These are phyloP conservation scores for Dothidotthia symphoricarpi DNA, from an alignment of 2,329 filamentous ascomycete genomes.

Conservation along the genomic window DNA sequence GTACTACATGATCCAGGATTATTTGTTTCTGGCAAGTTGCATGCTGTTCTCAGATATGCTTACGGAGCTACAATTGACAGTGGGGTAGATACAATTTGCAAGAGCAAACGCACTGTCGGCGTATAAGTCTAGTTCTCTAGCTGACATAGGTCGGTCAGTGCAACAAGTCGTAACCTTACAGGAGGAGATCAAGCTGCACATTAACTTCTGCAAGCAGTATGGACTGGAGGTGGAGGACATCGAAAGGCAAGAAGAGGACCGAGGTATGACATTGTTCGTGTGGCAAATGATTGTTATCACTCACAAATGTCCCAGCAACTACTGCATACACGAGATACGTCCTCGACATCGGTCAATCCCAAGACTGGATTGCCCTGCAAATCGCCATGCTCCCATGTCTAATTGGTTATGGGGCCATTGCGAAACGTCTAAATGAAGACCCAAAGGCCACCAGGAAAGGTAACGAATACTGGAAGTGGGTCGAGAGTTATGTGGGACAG, in stretches of 20 bases:
- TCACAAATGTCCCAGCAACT: constrained; percentile 54
- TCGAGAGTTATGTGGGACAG: constrained; percentile 80
- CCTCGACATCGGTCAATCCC: constrained; percentile 80
- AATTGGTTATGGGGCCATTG: constrained; percentile 83
- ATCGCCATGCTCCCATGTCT: constrained; percentile 82
- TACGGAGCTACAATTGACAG: constrained; percentile 10
- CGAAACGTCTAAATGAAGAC: constrained; percentile 65
- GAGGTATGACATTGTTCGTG: constrained; percentile 52
- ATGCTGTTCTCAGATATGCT: too few species aligned
- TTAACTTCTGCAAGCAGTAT: constrained; percentile 78
- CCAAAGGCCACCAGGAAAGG: constrained; percentile 59
- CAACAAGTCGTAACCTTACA: constrained; percentile 74
- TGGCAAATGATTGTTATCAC: neutral
- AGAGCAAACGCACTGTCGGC: constrained; percentile 80
- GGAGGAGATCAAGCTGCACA: constrained; percentile 76
- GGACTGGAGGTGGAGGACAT: constrained; percentile 74
- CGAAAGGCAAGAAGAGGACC: constrained; percentile 68
- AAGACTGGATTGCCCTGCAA: constrained; percentile 86
- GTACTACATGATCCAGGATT: constrained; percentile 87
- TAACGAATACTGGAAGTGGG: constrained; percentile 86
- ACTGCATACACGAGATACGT: constrained; percentile 81
- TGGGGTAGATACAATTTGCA: constrained; percentile 74
- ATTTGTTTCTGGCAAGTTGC: constrained; percentile 73
- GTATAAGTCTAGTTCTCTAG: constrained; percentile 76
- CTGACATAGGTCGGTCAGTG: constrained; percentile 67